phyloP scores from a whole-genome alignment of 139 green algal species.

The Volvox africanus region DNA sequence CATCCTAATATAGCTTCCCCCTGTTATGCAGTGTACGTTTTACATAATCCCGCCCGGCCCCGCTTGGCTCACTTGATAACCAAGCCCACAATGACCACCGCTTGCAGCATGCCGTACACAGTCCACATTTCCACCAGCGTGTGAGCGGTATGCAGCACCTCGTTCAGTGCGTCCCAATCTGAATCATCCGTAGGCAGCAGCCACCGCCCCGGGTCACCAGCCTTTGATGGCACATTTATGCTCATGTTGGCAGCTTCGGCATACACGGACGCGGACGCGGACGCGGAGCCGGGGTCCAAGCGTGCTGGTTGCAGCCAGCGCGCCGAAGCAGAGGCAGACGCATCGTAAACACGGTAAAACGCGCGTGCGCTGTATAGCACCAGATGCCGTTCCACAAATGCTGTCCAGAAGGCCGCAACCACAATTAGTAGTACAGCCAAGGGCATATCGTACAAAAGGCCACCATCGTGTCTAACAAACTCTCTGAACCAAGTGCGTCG shows the following conservation, averaged over 20 bases:
- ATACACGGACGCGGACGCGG: not conserved
- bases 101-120: slow-evolving; percentile 57
- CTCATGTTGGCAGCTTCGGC: not conserved
- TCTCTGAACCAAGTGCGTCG: slow-evolving; percentile 23
- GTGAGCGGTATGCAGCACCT: slow-evolving; percentile 31
- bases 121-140: slow-evolving; percentile 50
- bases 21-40: no score
- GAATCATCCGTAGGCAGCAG: slow-evolving; percentile 35
- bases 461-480: slow-evolving; percentile 34
- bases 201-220: slow-evolving; percentile 53
- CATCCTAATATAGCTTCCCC: no score
- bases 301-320: slow-evolving; percentile 30
- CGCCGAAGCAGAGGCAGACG: slow-evolving; percentile 23
- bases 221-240: not conserved
- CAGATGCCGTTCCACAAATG: slow-evolving; percentile 23
- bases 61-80: slow-evolving; percentile 50
- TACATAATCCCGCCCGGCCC: no score
- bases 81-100: slow-evolving; percentile 57
- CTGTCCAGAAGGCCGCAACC: slow-evolving; percentile 39
- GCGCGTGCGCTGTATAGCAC: slow-evolving; percentile 32
- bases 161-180: slow-evolving; percentile 35
- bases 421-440: slow-evolving; percentile 23
- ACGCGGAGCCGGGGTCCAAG: not conserved
- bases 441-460: slow-evolving; percentile 28
- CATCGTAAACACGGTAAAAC: slow-evolving; percentile 57